Base-by-base conservation (phyloP, 1,284 basidiomycete genomes). In the Leccinum fuscescens region DNA sequence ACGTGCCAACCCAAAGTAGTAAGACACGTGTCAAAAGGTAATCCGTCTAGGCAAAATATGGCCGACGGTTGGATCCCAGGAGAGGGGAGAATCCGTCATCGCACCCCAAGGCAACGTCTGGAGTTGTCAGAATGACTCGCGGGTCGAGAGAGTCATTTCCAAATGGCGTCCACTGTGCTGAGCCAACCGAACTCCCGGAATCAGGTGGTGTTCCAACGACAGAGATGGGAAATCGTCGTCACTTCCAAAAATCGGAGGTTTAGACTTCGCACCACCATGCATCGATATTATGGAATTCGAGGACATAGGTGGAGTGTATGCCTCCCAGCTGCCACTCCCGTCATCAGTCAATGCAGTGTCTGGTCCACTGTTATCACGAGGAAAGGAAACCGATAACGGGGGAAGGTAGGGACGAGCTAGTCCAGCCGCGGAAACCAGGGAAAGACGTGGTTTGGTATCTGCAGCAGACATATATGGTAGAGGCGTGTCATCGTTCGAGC, bases 221-320 rank as follows among this genome's bases (percentile, higher is more conserved):
- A 5, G 61, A 56, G 31, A 68, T 74, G 0, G 74, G 53, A 76
- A 75, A 3, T 72, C 74, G 2, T 61, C 53, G 4, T 70, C 66
- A 9, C 60, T 65, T 6, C 42, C 62, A 9, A 76, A 75, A 6
- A 73, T 61, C 0, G 62, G 20, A n/a, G 57, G 61, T 17, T 67
- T 64, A 31, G 14, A 48, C 52, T 76, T 74, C 49, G 63, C 14
- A n/a, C 27, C 17, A 12, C 24, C 22, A 15, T 42, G 62, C 5
- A 59, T 55, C 6, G 61, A n/a, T 17, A 56, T 58, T 2, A 78
- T 72, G 14, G 83, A 82, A 12, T 77, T 78, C 3, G 77, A 77
- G 3, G 83, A 85, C 2, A 81, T 77, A 2, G 84, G 84, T 37
- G 84, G 84, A 0, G 84, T 85, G 63, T 86, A 86, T 31, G 80